A percentile compares a stretch with the other conserved stretches of the same genome.
phyloP scores from a whole-genome alignment of 768 basidiomycete genomes.

The Collybiopsis luxurians region DNA sequence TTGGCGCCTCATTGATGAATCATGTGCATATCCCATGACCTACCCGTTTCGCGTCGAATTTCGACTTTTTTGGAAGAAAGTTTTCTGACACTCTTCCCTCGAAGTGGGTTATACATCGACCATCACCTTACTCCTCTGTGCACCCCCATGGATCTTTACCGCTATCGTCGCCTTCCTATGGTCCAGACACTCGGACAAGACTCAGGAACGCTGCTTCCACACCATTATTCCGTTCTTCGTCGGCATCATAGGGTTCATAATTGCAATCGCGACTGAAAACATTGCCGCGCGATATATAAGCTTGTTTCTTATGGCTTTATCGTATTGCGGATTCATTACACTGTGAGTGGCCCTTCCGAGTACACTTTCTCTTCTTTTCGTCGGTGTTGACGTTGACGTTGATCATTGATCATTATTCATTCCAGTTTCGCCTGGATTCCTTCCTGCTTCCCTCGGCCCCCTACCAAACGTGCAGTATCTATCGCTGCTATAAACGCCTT shows the following conservation, averaged over 20 bases:
- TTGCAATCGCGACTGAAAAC: constrained; percentile 70
- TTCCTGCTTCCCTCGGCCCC: constrained; percentile 63
- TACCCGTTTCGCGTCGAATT: no score
- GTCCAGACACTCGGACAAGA: constrained; percentile 72
- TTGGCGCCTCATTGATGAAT: no score
- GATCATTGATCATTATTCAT: no score
- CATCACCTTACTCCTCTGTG: constrained; percentile 72
- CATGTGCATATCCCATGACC: no score
- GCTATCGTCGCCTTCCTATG: constrained; percentile 53
- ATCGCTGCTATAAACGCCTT: constrained; percentile 79
- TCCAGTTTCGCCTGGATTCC: constrained; percentile 50
- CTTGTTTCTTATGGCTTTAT: constrained; percentile 76
- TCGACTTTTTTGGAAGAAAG: no score
- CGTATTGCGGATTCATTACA: constrained; percentile 66
- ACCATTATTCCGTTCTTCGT: constrained; percentile 51
- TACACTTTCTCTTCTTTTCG: not conserved
- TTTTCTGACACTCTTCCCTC: no score
- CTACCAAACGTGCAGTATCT: constrained; percentile 80
- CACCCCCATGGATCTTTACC: constrained; percentile 74
- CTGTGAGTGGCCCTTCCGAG: constrained; percentile 11
- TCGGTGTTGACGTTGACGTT: not conserved
- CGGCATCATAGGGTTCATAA: constrained; percentile 71
- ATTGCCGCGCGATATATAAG: constrained; percentile 67
- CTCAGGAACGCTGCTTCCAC: constrained; percentile 75
- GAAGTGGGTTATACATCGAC: no score